Evolutionary conservation across 192 early-diverging fungal species (phyloP), one percentile per base, ranked within the genome.

Genomic region (Globomyces pollinis-pini): DNA sequence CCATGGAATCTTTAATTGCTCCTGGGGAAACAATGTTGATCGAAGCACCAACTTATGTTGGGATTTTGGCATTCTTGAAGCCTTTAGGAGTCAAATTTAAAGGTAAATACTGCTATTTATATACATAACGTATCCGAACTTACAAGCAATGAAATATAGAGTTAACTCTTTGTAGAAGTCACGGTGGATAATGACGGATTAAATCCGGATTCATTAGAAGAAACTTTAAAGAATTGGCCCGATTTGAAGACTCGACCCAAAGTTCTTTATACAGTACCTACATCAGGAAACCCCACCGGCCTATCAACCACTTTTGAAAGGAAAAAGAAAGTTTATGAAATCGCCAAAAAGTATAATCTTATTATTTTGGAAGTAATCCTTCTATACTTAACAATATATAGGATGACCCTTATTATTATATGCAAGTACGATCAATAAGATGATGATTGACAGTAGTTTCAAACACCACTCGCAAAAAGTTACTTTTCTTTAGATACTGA

Each of bases 361-460:
- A 69, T 98, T 15, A 88, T 98, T 28, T 68, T 94, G 24, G 95
- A 98, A 65, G 44, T 47, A 1, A 21, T 0, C 28, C 2, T 26
- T 26, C 6, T 47, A 28, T 28, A n/a, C n/a, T n/a, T n/a, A n/a
- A n/a, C n/a, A n/a, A n/a, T n/a, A 47, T 26, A 7, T 26, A 47
- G 44, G 95, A 98, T 60, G 94, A 96, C 66, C 93, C 94, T 15
- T 98, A 98, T 65, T 94, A 89, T 60, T 94, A 90, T 50, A 67
- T 98, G 30, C 93, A 95, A 71, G 80, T 83, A 51, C 26, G 62
- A 4, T 16, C 11, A 6, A 1, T 61, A n/a, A 2, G 20, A 7
- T 1, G 50, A n/a, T 77, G 55, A 78, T 76, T 59, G 56, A 39
- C 16, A 54, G 72, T 11, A 79, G 80, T 50, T 59, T 26, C 23